Conservation (phyloP, 305 asterid genomes). For the Caryopteris hybrid region DNA sequence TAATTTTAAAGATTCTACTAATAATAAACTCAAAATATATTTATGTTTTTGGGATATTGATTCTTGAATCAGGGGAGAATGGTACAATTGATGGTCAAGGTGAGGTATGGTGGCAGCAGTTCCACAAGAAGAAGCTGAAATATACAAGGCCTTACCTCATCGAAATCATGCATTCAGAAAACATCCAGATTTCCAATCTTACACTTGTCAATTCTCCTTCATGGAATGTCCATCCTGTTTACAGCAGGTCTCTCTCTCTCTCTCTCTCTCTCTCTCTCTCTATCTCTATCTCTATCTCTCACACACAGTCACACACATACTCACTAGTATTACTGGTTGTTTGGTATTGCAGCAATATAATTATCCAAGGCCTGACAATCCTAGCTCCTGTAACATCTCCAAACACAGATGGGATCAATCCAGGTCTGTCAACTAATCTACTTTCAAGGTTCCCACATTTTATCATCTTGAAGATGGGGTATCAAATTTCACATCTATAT, state of each 20-base stretch:
- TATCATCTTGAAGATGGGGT: no score
- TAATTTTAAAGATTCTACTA: no score
- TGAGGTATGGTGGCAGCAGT: constrained; percentile 81
- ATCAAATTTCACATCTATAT: no score
- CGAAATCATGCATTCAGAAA: constrained; percentile 82
- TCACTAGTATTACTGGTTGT: no score
- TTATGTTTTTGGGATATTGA: no score
- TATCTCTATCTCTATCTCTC: no score
- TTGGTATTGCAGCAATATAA: constrained; percentile 69
- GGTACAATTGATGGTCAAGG: constrained; percentile 96
- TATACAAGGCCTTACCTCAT: constrained; percentile 84
- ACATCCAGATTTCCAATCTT: constrained; percentile 72
- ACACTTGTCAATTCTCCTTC: constrained; percentile 77
- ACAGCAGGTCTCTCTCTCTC: no score
- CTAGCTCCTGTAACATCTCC: constrained; percentile 86
- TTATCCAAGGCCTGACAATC: constrained; percentile 77
- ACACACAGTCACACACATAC: not conserved
- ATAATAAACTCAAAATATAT: no score
- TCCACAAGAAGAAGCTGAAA: constrained; percentile 69
- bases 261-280: no score
- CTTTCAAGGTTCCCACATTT: no score
- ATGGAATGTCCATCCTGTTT: constrained; percentile 93
- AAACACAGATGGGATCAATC: constrained; percentile 86
- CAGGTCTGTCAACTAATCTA: constrained; percentile 46
- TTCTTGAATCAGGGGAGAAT: constrained; percentile 79